These are phyloP conservation scores for Combretum micranthum DNA, from an alignment of 345 rosid genomes.

Conservation along the genomic window DNA sequence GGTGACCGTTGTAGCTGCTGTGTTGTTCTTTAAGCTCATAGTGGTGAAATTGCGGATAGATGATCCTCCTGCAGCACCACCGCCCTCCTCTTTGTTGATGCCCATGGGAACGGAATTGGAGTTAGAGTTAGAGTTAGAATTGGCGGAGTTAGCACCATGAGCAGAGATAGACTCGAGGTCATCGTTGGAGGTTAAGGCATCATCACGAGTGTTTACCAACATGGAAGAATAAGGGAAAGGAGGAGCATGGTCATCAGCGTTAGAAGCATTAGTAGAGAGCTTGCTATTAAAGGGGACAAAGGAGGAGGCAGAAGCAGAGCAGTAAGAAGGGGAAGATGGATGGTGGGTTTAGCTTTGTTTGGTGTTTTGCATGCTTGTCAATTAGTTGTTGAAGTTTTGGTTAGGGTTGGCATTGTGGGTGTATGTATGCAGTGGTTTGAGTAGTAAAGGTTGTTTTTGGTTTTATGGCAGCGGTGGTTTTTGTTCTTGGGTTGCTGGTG, in stretches of 20 bases:
- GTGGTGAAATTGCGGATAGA: constrained; percentile 84
- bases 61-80: constrained; percentile 44
- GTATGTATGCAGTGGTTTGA: too few relatives aligned
- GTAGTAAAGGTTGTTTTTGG: too few relatives aligned
- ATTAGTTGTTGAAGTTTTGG: too few relatives aligned
- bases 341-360: too few relatives aligned
- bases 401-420: too few relatives aligned
- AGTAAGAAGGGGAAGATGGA: constrained; percentile 95
- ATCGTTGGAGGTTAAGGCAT: constrained; percentile 83
- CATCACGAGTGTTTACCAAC: constrained; percentile 92
- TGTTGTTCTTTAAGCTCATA: constrained; percentile 58
- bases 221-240: constrained; percentile 83
- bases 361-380: too few relatives aligned
- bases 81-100: constrained; percentile 72
- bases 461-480: too few relatives aligned
- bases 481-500: too few relatives aligned
- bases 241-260: constrained; percentile 73
- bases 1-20: constrained; percentile 18
- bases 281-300: constrained; percentile 85
- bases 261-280: constrained; percentile 63
- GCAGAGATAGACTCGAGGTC: constrained; percentile 99
- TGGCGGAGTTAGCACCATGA: constrained; percentile 77
- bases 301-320: constrained; percentile 96
- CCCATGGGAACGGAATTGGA: constrained; percentile 79
- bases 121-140: too few relatives aligned